phyloP scores from a whole-genome alignment of 1,284 basidiomycete species.

The Leccinum pachyderme region DNA sequence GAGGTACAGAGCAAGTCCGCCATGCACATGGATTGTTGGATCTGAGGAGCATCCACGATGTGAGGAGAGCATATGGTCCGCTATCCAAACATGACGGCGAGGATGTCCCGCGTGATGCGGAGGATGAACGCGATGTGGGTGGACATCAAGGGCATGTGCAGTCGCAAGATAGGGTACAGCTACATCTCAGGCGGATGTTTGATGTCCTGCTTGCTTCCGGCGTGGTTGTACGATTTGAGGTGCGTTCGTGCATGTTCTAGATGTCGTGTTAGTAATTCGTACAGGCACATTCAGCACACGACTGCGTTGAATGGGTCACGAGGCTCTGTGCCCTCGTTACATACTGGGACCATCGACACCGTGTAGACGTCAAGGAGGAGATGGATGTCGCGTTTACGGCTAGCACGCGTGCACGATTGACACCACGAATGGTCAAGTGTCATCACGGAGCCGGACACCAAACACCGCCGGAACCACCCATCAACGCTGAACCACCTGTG shows the following conservation, averaged over 20 bases:
- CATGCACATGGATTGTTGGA: conserved; percentile 67
- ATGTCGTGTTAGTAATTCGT: conserved; percentile 4
- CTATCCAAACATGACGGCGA: conserved; percentile 23
- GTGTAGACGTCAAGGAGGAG: conserved; percentile 68
- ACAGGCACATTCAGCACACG: conserved; percentile 60
- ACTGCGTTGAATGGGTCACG: conserved; percentile 78
- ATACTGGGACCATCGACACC: conserved; percentile 77
- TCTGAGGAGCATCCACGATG: conserved; percentile 59
- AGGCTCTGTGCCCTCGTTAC: conserved; percentile 62
- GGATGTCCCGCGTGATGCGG: conserved; percentile 39
- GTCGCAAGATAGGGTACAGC: conserved; percentile 42
- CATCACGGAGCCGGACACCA: conserved; percentile 43
- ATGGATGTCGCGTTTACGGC: conserved; percentile 69
- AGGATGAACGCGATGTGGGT: conserved; percentile 62
- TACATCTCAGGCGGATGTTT: conserved; percentile 70
- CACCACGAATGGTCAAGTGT: conserved; percentile 43
- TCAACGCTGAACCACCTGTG: conserved; percentile 53
- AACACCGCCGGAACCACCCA: conserved; percentile 46
- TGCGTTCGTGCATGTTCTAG: conserved; percentile 29
- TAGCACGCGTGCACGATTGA: conserved; percentile 52
- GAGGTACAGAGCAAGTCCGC: conserved; percentile 67
- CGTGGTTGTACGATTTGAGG: conserved; percentile 73
- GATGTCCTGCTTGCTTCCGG: conserved; percentile 74
- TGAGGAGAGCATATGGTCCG: conserved; percentile 56
- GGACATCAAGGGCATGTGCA: conserved; percentile 58